These are phyloP conservation scores for Starmerella apis DNA, from an alignment of 805 yeast genomes.

Conservation along the genomic window DNA sequence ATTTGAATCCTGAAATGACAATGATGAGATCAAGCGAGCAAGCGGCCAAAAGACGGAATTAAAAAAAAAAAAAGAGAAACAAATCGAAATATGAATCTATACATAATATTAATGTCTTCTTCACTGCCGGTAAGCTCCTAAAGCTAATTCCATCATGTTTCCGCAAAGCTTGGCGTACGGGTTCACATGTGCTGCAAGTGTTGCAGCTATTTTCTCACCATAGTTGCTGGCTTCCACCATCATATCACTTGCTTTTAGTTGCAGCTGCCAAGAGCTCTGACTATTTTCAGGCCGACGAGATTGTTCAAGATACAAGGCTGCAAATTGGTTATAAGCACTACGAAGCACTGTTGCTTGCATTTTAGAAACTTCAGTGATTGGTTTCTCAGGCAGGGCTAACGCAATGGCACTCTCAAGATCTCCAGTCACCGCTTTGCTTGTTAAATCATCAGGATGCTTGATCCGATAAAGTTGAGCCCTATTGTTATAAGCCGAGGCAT, in stretches of 20 bases:
- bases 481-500: conserved; percentile 32
- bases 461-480: conserved; percentile 27
- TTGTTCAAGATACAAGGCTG: conserved; percentile 25
- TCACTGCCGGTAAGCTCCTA: neutral
- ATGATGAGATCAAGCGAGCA: too few relatives aligned
- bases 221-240: conserved; percentile 27
- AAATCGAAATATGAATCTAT: too few relatives aligned
- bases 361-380: conserved; percentile 19
- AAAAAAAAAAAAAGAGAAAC: too few relatives aligned
- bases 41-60: too few relatives aligned
- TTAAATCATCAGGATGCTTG: neutral
- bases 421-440: conserved; percentile 10
- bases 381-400: conserved; percentile 25
- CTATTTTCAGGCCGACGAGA: conserved; percentile 16
- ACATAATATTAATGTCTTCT: neutral
- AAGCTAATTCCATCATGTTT: conserved; percentile 25
- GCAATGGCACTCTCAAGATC: conserved; percentile 27
- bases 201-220: conserved; percentile 29
- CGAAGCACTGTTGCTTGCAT: conserved; percentile 30
- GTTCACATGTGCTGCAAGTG: conserved; percentile 27
- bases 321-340: conserved; percentile 30
- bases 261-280: conserved; percentile 25
- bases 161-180: conserved; percentile 34
- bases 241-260: conserved; percentile 28
- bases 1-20: too few relatives aligned